Base-by-base conservation (phyloP, 495 filamentous ascomycete genomes). In the Talaromyces wortmannii region DNA sequence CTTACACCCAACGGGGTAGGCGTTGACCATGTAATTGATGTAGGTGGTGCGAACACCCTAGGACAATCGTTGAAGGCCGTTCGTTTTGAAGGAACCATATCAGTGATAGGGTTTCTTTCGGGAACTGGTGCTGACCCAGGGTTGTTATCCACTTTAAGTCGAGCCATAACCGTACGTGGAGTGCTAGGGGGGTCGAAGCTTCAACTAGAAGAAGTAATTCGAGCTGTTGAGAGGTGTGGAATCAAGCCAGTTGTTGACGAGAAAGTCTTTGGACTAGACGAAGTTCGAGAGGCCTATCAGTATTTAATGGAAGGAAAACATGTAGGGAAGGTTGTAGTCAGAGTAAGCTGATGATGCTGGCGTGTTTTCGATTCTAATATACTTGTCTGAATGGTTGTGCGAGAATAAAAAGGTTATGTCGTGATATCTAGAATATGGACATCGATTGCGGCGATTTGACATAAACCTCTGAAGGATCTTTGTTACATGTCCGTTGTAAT, bases 271-370 rank as follows among this genome's bases (percentile, higher is more conserved):
- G 63, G 58, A 0, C 67, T 87, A 4, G 75, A 77, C 0, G 61
- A 77, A 44, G 55, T 67, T 0, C 75, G 70, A 61, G 73, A 83
- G 43, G 77, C 74, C 5, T 77, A 74, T 55, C 48, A 62, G 48
- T 65, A 65, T 59, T 50, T 84, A 77, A 83, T 73, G 77, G 75
- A 74, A 17, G 71, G 84, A 67, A 82, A 78, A 63, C 85, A 89
- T 63, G 82, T 87, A 62, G 86, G 86, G 7, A 89, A 89, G 70
- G 58, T 89, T 31, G 71, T 65, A 6, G 81, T 88, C 59, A 76
- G 74, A 61, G 81, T 87, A 74, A 61, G 81, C 86, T 55, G 67
- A 74, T 2, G 18, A 15, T 15, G 48, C n/a, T 50, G 30, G 15
- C n/a, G 36, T 2, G 5, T 13, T 40, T 2, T 40, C 5, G 36